Base-by-base conservation (phyloP, 1,139 yeast species). In the Pichia sp. region DNA sequence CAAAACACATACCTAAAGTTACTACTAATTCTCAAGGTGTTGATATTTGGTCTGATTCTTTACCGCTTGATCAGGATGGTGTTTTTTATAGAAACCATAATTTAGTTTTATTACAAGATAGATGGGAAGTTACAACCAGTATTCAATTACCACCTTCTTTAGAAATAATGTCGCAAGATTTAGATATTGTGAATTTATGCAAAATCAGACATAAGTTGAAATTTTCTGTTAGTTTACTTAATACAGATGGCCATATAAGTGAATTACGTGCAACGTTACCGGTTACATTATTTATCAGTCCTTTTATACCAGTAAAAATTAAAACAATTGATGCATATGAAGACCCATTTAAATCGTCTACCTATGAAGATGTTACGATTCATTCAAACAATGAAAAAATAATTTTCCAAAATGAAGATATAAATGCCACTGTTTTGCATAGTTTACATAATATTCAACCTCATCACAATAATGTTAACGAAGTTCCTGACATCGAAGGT, bases 131-230 rank as follows among this genome's bases (percentile, higher is more conserved):
- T 12, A 74, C 75, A 41, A 72, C 83, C 2, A 61, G 69, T 39
- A 57, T 90, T 31, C 68, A 68, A 31, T 62, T 90, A 3, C 97
- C 97, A 0, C 71, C 87, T 4, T 76, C 83, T 46, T 69, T 90
- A 45, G 71, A 87, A 3, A 75, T 78, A 55, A 77, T 92, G 56
- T 82, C 95, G 1, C 97, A 89, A 62, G 97, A 90, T 63, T 85
- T 92, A 59, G 84, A 80, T 50, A 70, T 86, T 37, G 66, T 65
- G 55, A 73, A 64, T 43, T 74, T 77, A 64, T 67, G 83, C 51
- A 81, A 81, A 58, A 82, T 81, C 6, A 73, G 78, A 47, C 90
- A 83, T 60, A 71, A 82, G 53, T 58, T 83, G 38, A 73, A 82
- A 48, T 64, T 82, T 23, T 49, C 56, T 2, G 42, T 55, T 35